Evolutionary conservation across 1,139 yeast genomes (phyloP).

Genomic region (Yamadazyma oceani): DNA sequence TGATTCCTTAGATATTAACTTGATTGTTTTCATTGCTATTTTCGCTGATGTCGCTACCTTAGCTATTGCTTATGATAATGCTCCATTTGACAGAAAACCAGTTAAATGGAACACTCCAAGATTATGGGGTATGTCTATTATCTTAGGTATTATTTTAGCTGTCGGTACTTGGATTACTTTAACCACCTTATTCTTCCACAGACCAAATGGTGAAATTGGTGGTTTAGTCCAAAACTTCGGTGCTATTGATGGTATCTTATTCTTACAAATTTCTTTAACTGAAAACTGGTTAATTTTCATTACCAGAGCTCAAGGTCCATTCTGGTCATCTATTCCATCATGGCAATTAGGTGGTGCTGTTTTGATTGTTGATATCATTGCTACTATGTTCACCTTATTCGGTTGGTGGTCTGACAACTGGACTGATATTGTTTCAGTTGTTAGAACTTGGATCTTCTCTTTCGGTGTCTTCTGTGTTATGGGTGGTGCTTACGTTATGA

Average conservation of each 20-base stretch:
- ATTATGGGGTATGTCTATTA: constrained; percentile 93
- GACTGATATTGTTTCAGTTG: constrained; percentile 94
- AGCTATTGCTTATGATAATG: constrained; percentile 95
- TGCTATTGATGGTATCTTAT: constrained; percentile 86
- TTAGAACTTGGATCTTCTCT: constrained; percentile 92
- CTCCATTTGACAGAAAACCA: constrained; percentile 96
- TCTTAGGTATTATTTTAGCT: constrained; percentile 80
- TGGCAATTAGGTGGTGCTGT: constrained; percentile 97
- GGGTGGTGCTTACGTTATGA: constrained; percentile 95
- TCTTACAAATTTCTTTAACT: constrained; percentile 89
- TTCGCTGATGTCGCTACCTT: constrained; percentile 95
- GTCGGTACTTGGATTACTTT: constrained; percentile 90
- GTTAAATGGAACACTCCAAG: constrained; percentile 99
- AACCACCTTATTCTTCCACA: constrained; percentile 83
- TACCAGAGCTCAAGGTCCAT: constrained; percentile 94
- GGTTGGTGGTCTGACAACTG: constrained; percentile 99
- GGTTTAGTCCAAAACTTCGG: constrained; percentile 95
- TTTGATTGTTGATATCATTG: constrained; percentile 80
- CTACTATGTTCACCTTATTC: constrained; percentile 88
- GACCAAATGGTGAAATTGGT: constrained; percentile 46
- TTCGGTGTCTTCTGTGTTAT: constrained; percentile 94
- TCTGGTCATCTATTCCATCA: constrained; percentile 90
- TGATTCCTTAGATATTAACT: constrained; percentile 77
- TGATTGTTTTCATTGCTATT: constrained; percentile 91
- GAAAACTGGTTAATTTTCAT: constrained; percentile 96